Evolutionary conservation across 768 basidiomycete species (phyloP).

Genomic region (Suillus americanus): DNA sequence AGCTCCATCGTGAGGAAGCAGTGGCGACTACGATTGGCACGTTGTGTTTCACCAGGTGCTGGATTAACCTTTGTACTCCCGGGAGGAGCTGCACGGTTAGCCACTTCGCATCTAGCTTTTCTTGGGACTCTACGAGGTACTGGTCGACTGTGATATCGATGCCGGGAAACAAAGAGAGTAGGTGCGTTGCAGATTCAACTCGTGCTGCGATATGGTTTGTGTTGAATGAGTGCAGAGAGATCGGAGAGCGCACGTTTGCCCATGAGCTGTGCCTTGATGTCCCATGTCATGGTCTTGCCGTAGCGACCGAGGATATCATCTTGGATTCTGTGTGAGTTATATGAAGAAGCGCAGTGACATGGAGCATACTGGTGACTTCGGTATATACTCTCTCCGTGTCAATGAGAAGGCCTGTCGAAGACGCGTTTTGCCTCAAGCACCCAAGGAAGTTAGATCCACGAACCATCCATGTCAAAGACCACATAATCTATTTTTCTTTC

Average conservation of each 20-base stretch:
- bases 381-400: conserved; percentile 79
- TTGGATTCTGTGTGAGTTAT: conserved; percentile 23
- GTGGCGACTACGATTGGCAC: conserved; percentile 85
- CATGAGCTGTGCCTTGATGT: conserved; percentile 88
- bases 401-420: conserved; percentile 60
- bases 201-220: conserved; percentile 48
- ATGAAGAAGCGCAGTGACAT: background rate
- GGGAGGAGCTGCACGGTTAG: conserved; percentile 72
- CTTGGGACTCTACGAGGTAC: conserved; percentile 57
- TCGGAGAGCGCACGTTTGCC: conserved; percentile 61
- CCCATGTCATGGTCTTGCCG: conserved; percentile 83
- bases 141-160: conserved; percentile 62
- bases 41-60: conserved; percentile 62
- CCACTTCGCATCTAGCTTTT: conserved; percentile 64
- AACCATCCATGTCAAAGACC: conserved; percentile 76
- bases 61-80: conserved; percentile 66
- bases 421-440: conserved; percentile 6
- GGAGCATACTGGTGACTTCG: conserved; percentile 66
- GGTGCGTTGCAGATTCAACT: conserved; percentile 58
- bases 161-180: conserved; percentile 76
- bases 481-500: conserved; percentile 51
- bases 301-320: conserved; percentile 72
- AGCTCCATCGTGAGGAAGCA: conserved; percentile 65
- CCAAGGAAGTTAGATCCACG: conserved; percentile 10
- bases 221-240: background rate